Base-by-base conservation (phyloP, 306 rosid species). In the Crotalaria pallida region DNA sequence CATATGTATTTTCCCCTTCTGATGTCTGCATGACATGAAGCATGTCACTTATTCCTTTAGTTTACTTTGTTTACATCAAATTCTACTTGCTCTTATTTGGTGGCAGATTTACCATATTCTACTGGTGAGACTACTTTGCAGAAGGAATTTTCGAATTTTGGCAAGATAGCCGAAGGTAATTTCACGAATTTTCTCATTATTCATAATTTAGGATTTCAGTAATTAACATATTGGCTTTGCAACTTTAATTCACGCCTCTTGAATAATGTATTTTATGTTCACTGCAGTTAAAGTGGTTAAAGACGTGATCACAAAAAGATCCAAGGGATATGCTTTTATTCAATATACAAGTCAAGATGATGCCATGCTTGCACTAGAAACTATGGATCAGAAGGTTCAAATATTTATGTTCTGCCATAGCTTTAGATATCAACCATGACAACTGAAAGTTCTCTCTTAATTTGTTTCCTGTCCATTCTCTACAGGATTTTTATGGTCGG, bases 251-350 rank as follows among this genome's bases (percentile, higher is more conserved):
- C 45, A 44, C 4, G 18, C 15, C 41, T 27, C 58, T 58, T 24
- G 50, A 55, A 9, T 38, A 48, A 44, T 57, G 59, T 57, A 61
- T 74, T 58, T 58, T 7, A 43, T 7, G 16, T 58, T 0, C 8
- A 31, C 53, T 69, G 72, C 88, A 94, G 98, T 88, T 62, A 76
- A 85, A 57, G 50, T 90, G 70, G 77, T 79, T 17, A 88, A 85
- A 75, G 94, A 94, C 78, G 80, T 43, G 27, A 31, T 29, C 41
- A 78, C 89, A 0, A 79, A 80, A 75, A 81, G 81, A 71, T 80
- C 95, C 0, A 94, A 81, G 76, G 98, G 98, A 26, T 79, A 53
- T 70, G 98, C 98, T n/a, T 94, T 87, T 71, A 86, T 94, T 79
- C 98, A 90, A 29, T 94, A 84, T 59, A 87, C 88, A 21, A 62